Evolutionary conservation across 176 grass and related monocot species (phyloP).

Genomic region (Triticum aestivum): IWGSC_CS_RefSeq_v2.1 NC_057799.1:101381524-101382023

Average conservation of each 20-base stretch:
- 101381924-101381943: not conserved
- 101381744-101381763: conserved; percentile 83
- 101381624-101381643: conserved; percentile 65
- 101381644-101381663: conserved; percentile 27
- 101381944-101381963: not conserved
- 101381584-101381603: conserved; percentile 79
- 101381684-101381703: conserved; percentile 63
- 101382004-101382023: not conserved
- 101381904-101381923: not conserved
- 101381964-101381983: not conserved
- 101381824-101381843: not conserved
- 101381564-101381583: conserved; percentile 83
- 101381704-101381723: conserved; percentile 78
- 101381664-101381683: conserved; percentile 66
- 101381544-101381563: conserved; percentile 25
- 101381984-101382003: not conserved
- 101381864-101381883: not conserved
- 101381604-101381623: conserved; percentile 74
- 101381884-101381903: not conserved
- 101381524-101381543: not conserved
- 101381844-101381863: conserved; percentile 1
- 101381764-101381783: conserved; percentile 53
- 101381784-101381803: conserved; percentile 34
- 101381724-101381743: conserved; percentile 87
- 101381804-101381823: not conserved